Base-by-base conservation (phyloP, 371 early-diverging fungal species). In the Mortierella polycephala region DNA sequence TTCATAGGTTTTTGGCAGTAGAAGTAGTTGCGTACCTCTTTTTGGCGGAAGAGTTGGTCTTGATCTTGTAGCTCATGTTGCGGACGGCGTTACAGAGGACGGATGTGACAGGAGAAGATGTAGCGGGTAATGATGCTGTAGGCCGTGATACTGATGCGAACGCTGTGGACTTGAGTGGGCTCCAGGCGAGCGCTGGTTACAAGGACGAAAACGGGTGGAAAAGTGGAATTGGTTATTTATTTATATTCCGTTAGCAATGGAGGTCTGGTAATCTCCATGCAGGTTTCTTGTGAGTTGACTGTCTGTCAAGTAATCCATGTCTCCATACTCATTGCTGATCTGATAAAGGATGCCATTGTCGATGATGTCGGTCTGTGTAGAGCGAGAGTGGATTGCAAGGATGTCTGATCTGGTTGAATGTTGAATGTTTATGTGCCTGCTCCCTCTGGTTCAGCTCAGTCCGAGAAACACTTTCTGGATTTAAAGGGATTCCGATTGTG, bases 11-110 rank as follows among this genome's bases (percentile, higher is more conserved):
- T 42, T 62, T n/a, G 16, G 39, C 39, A 49, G 23, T 40, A 69
- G 14, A n/a, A 49, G 30, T 46, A 13, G 45, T 23, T 30, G 30
- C 10, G 10, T 77, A 79, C 83, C 83, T 73, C 75, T 82, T 82
- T 60, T 83, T 83, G 50, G 82, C 75, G n/a, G 80, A 69, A 58
- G 83, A 79, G 75, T 83, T 77, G 53, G 82, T 83, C 71, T 83
- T 83, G 55, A 83, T 62, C 63, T 83, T 83, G 54, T 79, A 74
- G 64, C 71, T 71, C 81, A 75, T 81, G 51, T 79, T 62, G 41
- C 79, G 73, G 54, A 79, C 79, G 16, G 73, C 69, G 37, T 79
- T 79, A 66, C 69, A 72, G 56, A 79, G 72, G 44, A 69, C 21
- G 37, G 79, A 79, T 42, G 53, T 67, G 23, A 69, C 60, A 37